Base-by-base conservation (phyloP, 768 basidiomycete genomes). In the Pilatotrama ljubarskyi region DNA sequence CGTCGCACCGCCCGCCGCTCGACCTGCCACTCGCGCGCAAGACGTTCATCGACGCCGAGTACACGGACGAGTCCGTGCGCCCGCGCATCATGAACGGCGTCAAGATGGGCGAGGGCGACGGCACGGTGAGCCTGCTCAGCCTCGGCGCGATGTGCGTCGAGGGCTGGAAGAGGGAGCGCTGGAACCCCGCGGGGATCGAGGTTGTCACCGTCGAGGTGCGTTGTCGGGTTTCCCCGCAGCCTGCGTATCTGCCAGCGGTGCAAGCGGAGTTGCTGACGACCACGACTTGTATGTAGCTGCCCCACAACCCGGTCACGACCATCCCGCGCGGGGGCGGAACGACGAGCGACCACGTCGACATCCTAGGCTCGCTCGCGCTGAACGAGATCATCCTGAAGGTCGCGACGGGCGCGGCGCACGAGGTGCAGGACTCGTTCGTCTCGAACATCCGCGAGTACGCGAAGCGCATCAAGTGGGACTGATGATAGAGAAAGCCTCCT, bases 131-230 rank as follows among this genome's bases (percentile, higher is more conserved):
- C 66, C 74, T 94, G 41, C 68, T 95, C 35, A 92, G 90, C 64
- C 78, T 95, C 53, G 96, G 95, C 15, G 86, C 91, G n/a, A 97
- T 98, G 94, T 98, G 96, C 68, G 87, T 90, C 11, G 93, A 94
- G 69, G 96, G 95, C 7, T 97, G 95, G 96, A 91, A 90, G 72
- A 79, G 86, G 57, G 81, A 81, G 62, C 79, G 87, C 54, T 98
- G 93, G 93, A 98, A 98, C 73, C 96, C 96, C 0, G 89, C 85
- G 13, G 82, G 88, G n/a, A 93, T 97, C 69, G 82, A 85, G 66
- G 76, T 98, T 48, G 84, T 86, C 24, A 96, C 95, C 15, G 85
- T 95, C 56, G 93, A 95, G 84, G 90, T 94, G 66, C 63, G 77
- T 64, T n/a, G n/a, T n/a, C n/a, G n/a, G n/a, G n/a, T n/a, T n/a